phyloP scores from a whole-genome alignment of 257 asterid species.

The Euphrasia confusa region DNA sequence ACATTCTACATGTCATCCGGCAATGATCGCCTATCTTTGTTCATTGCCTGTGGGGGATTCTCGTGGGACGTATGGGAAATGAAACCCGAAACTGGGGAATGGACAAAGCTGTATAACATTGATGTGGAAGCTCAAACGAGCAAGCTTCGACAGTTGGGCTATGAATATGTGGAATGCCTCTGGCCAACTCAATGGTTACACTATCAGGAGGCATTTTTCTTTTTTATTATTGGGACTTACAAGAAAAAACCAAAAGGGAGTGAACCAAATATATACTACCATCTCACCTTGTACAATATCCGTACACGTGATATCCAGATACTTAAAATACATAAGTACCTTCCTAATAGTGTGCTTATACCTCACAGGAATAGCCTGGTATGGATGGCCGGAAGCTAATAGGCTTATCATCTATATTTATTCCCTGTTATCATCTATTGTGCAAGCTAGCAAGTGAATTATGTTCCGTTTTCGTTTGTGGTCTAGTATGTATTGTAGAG shows the following conservation, averaged over 20 bases:
- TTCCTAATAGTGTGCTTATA: no score
- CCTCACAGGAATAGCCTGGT: not conserved
- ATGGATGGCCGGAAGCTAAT: not conserved
- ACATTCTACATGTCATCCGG: not conserved
- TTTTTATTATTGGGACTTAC: not conserved
- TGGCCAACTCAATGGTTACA: not conserved
- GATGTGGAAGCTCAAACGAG: not conserved
- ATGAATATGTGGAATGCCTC: not conserved
- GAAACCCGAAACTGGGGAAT: not conserved
- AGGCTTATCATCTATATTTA: no score
- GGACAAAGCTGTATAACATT: not conserved
- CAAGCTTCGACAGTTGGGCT: not conserved
- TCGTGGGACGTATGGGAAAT: not conserved
- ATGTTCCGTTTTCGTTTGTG: no score
- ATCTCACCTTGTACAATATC: no score
- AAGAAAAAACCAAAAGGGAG: no score
- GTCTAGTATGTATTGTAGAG: no score
- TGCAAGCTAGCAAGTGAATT: no score
- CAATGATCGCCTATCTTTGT: not conserved
- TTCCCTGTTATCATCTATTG: no score
- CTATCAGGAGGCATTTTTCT: not conserved
- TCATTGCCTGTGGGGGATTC: not conserved
- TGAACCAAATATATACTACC: no score
- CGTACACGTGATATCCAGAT: no score
- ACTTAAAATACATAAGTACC: no score